Conservation (phyloP, 202 grass and related monocot species). For the Carex arenaria region DNA sequence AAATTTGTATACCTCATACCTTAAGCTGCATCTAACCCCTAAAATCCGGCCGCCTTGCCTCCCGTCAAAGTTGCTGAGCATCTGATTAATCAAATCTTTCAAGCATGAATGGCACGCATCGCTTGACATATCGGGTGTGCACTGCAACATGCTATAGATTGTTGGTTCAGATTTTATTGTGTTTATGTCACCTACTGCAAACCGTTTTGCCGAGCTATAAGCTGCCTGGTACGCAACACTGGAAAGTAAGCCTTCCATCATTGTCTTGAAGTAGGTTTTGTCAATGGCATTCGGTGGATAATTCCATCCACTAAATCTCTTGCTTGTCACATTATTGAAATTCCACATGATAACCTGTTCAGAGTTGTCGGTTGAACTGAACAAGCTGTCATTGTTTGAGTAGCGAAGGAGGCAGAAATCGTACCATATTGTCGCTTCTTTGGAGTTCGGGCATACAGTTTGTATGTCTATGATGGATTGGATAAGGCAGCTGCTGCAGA, state of each 20-base stretch:
- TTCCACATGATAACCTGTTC: neutral
- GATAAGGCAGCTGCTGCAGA: conserved; percentile 25
- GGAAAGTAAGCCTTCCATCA: neutral
- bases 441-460: conserved; percentile 13
- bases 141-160: conserved; percentile 50
- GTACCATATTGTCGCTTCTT: conserved; percentile 24
- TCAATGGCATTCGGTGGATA: neutral
- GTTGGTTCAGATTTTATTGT: conserved; percentile 5
- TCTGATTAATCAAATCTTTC: neutral
- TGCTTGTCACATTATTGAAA: neutral
- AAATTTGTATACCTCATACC: conserved; percentile 40
- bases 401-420: conserved; percentile 38
- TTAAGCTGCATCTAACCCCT: conserved; percentile 37
- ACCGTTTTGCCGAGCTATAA: conserved; percentile 10
- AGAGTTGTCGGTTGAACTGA: neutral
- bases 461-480: neutral
- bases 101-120: conserved; percentile 36
- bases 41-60: conserved; percentile 34
- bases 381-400: conserved; percentile 31
- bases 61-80: neutral
- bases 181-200: conserved; percentile 30
- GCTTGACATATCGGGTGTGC: conserved; percentile 47
- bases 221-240: conserved; percentile 4
- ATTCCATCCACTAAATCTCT: conserved; percentile 14
- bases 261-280: neutral